A percentile compares a stretch with the other conserved stretches of the same genome.
These are phyloP conservation scores for Tylopilus cervinicoccineus DNA, from an alignment of 768 basidiomycete species.

Conservation along the genomic window DNA sequence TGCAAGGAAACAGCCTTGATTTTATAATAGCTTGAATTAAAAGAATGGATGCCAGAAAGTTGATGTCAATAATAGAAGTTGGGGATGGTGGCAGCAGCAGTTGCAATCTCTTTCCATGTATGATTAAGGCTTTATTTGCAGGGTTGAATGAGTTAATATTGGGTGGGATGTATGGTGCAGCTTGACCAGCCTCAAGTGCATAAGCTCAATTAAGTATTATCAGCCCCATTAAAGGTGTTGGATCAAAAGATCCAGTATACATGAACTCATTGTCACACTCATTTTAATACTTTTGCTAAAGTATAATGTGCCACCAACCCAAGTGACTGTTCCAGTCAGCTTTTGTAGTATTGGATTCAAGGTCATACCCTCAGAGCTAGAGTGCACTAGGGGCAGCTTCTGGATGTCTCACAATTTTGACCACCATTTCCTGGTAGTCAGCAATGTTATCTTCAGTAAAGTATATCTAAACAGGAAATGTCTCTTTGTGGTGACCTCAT, in stretches of 20 bases:
- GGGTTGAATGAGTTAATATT: background rate
- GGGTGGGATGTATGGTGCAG: background rate
- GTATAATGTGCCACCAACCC: background rate
- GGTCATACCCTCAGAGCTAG: background rate
- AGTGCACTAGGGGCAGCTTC: background rate
- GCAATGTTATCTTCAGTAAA: background rate
- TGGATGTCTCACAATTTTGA: conserved; percentile 1
- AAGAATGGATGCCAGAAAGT: background rate
- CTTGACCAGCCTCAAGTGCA: background rate
- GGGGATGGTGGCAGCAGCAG: background rate
- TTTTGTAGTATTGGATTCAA: background rate
- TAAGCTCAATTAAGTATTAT: background rate
- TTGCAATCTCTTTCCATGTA: background rate
- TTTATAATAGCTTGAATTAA: too few species aligned
- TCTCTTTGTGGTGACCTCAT: background rate
- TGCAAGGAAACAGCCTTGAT: background rate
- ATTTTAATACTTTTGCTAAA: background rate
- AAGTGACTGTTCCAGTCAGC: background rate
- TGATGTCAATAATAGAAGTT: background rate
- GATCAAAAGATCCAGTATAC: background rate
- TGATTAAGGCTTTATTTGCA: background rate
- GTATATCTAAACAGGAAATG: background rate
- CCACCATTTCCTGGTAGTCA: background rate
- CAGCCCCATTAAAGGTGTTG: background rate
- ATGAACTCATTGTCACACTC: background rate